These are phyloP conservation scores for Ophiostoma piceae DNA, from an alignment of 2,329 filamentous ascomycete genomes.

Conservation along the genomic window DNA sequence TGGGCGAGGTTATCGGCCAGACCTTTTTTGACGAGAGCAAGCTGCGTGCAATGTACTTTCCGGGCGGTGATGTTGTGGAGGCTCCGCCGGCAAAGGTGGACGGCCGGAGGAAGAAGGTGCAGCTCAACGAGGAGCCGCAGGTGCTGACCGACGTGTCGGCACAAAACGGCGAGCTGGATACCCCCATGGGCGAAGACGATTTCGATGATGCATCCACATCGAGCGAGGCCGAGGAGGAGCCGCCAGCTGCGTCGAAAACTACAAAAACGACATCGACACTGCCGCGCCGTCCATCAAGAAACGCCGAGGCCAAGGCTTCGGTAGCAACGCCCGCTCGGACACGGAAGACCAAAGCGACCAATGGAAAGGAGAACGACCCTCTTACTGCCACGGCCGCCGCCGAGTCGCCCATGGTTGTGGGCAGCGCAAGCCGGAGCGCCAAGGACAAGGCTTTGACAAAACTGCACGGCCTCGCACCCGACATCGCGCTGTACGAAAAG, in stretches of 20 bases:
- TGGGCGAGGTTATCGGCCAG: conserved; percentile 88
- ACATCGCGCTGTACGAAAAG: conserved; percentile 87
- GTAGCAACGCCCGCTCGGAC: conserved; percentile 37
- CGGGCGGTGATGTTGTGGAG: conserved; percentile 43
- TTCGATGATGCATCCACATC: conserved; percentile 25
- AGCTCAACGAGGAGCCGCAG: conserved; percentile 14
- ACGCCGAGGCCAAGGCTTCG: conserved; percentile 31
- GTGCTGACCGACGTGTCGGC: conserved; percentile 20
- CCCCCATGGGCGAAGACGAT: conserved; percentile 16
- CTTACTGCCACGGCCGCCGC: conserved; percentile 35
- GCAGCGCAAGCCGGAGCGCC: conserved; percentile 74
- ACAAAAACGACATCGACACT: conserved; percentile 15
- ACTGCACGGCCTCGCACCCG: conserved; percentile 70
- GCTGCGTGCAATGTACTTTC: conserved; percentile 63
- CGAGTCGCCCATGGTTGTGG: conserved; percentile 58
- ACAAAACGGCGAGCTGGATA: conserved; percentile 12
- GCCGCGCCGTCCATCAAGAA: conserved; percentile 14
- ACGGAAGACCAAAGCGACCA: conserved; percentile 25
- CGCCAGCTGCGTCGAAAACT: background rate
- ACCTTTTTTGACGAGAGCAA: conserved; percentile 65
- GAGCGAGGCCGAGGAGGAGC: conserved; percentile 17
- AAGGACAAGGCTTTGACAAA: conserved; percentile 77
- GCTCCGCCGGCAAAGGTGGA: background rate
- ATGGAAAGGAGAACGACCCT: conserved; percentile 68
- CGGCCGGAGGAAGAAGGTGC: conserved; percentile 9